phyloP scores from a whole-genome alignment of 306 rosid genomes.

The Crotalaria pallida region DNA sequence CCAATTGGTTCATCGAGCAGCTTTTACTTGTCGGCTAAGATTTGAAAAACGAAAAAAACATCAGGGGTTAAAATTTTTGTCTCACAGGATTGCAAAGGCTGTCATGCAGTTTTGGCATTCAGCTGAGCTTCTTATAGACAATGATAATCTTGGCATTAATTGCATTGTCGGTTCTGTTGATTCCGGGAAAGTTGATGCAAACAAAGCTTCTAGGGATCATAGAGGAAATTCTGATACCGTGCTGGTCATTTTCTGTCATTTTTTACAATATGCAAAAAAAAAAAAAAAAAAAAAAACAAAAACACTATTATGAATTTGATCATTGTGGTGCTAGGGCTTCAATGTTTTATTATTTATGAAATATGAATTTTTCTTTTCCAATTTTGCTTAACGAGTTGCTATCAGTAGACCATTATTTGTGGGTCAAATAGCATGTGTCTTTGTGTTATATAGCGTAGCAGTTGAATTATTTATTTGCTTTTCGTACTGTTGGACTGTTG shows the following conservation, averaged over 20 bases:
- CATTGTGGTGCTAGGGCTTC: not conserved
- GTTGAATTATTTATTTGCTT: not conserved
- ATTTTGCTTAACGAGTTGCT: not conserved
- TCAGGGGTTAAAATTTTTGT: conserved; percentile 41
- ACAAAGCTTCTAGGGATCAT: conserved; percentile 31
- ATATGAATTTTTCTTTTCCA: not conserved
- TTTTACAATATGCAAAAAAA: not conserved
- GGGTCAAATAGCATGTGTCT: not conserved
- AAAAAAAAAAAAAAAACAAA: not conserved
- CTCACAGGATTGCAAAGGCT: conserved; percentile 63
- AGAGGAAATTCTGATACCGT: conserved; percentile 28
- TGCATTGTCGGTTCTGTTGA: conserved; percentile 20
- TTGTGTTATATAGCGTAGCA: not conserved
- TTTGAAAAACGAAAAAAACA: conserved; percentile 39
- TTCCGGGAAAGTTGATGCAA: conserved; percentile 28
- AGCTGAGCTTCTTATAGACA: conserved; percentile 47
- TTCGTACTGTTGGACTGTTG: not conserved
- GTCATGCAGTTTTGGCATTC: conserved; percentile 79
- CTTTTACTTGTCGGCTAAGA: conserved; percentile 55
- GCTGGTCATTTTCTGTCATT: conserved; percentile 24
- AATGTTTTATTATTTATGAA: not conserved
- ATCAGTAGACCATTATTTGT: not conserved
- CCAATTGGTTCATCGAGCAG: conserved; percentile 48
- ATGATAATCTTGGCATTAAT: conserved; percentile 23
- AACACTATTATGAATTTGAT: conserved; percentile 1